Base-by-base conservation (phyloP, 169 alveolate species). In the Cryptosporidium parvum region DNA sequence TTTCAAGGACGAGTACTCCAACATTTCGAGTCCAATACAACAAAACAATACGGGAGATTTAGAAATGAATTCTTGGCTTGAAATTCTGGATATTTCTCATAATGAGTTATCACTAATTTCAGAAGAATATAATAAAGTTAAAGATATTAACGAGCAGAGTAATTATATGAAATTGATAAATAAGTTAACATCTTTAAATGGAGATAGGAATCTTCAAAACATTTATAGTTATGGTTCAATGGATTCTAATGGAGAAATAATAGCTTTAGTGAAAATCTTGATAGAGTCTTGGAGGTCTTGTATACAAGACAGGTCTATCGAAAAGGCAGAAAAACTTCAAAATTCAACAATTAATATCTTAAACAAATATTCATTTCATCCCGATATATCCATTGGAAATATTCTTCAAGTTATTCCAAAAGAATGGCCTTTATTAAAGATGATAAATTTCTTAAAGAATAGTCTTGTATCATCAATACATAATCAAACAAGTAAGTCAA, bases 371-470 rank as follows among this genome's bases (percentile, higher is more conserved):
- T 65, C 89, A 18, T 45, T 42, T 29, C 62, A 59, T 42, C 53
- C 80, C 2, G 89, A 80, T 59, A 12, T 80, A 8, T 44, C 56
- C 2, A 80, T 80, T 61, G 39, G 35, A n/a, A 67, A 45, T 21
- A 48, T 80, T 31, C 69, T 80, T 23, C 69, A 59, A 35, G 42
- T 61, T n/a, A 39, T 80, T 9, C 89, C 89, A n/a, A 80, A 42
- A 29, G 89, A 80, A 16, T 80, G 89, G 89, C 89, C 89, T 42
- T 35, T 80, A 3, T 12, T 80, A 37, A 80, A 21, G 12, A 45
- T 80, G 31, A 80, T 80, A 18, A 48, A 65, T 37, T 62, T 62
- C 33, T 39, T 80, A 7, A 80, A 80, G 59, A 65, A 65, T 61
- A 80, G 89, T 42, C 35, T 80, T 10, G 73, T 59, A 33, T 31